Conservation (phyloP, 2,329 filamentous ascomycete genomes). For the Capronia epimyces region DNA sequence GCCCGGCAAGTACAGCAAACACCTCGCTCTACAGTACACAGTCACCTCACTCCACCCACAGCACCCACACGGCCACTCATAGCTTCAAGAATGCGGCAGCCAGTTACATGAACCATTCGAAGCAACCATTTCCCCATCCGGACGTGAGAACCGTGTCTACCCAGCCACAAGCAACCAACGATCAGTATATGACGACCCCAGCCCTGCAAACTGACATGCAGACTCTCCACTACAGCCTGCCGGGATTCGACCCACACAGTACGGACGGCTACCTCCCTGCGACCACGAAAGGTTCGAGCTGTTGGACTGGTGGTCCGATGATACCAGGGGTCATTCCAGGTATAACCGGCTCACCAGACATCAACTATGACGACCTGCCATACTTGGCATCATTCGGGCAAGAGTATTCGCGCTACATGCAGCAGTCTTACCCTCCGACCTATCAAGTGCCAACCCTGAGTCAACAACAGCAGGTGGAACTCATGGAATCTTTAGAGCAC, state of each 20-base stretch:
- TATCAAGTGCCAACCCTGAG: constrained; percentile 64
- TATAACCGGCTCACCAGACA: constrained; percentile 20
- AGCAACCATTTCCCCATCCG: constrained; percentile 5
- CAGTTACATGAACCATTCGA: constrained; percentile 16
- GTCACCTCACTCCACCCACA: constrained; percentile 31
- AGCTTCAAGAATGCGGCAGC: constrained; percentile 30
- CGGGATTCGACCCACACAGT: constrained; percentile 18
- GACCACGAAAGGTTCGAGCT: constrained; percentile 3
- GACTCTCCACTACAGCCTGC: constrained; percentile 23
- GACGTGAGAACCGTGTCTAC: constrained; percentile 2
- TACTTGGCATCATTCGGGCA: constrained; percentile 43
- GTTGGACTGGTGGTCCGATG: constrained; percentile 19
- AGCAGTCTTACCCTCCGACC: constrained; percentile 43
- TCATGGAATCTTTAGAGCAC: constrained; percentile 71
- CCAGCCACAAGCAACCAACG: constrained; percentile 4
- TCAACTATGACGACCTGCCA: constrained; percentile 30
- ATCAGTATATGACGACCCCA: constrained; percentile 15
- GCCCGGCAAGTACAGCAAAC: constrained; percentile 38
- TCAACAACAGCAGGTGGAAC: constrained; percentile 73
- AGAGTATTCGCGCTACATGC: constrained; percentile 45
- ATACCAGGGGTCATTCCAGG: constrained; percentile 23
- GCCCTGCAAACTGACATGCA: constrained; percentile 8
- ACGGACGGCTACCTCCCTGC: constrained; percentile 9
- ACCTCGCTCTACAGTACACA: constrained; percentile 35
- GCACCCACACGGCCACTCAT: constrained; percentile 27